Base-by-base conservation (phyloP, 495 filamentous ascomycete species). In the Trichoderma gamsii region DNA sequence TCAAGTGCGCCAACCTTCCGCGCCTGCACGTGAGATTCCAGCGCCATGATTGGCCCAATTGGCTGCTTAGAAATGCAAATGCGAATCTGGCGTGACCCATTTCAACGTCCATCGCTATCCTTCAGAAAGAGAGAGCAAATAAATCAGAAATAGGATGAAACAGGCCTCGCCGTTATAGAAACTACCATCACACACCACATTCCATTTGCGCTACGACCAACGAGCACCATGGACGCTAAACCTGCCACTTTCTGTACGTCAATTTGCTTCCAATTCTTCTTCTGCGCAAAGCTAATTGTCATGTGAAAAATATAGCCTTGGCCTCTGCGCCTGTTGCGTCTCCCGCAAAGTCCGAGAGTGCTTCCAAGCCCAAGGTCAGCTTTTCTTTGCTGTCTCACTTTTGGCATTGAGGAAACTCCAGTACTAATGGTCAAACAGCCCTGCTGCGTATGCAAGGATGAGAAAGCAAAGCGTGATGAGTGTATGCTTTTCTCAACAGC, bases 401-500 rank as follows among this genome's bases (percentile, higher is more conserved):
- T n/a, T 18, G 41, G 23, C 49, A 66, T 32, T 27, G 41, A 21
- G 23, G 18, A 5, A 13, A 15, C 12, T 21, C 27, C 51, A 68
- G 11, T 49, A 27, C 49, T 56, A 49, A 38, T 11, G 5, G 2
- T 4, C 3, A 18, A 15, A 9, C 75, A 97, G 92, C 93, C 93
- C 43, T 97, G 93, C 86, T 97, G 94, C 78, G 95, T 99, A 25
- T 99, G 95, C 86, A 97, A 94, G 74, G 85, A 92, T 61, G 95
- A 99, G 78, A 99, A 99, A 77, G 84, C 90, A 68, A 79, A 82
- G 69, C 92, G 95, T 69, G 95, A 99, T 78, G 95, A 99, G 80
- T 99, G 95, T 83, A 97, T 99, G 94, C 90, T 99, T 21, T 97
- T 98, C 80, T 93, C 90, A 67, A 92, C 86, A 70, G 81, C 86